Evolutionary conservation across 768 basidiomycete genomes (phyloP).

Genomic region (Kwoniella sp.): DNA sequence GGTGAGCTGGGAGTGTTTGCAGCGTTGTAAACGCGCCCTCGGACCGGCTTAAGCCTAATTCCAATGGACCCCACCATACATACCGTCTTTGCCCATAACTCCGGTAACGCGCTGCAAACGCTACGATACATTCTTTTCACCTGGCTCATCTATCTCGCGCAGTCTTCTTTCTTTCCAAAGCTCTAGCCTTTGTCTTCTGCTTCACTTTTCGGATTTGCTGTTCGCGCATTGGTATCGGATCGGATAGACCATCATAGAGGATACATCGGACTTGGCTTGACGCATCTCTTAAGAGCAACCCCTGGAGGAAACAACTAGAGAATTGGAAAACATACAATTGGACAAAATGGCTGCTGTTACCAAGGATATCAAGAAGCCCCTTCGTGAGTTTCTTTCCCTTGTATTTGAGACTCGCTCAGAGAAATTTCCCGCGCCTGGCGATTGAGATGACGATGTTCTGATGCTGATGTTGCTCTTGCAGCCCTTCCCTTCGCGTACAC

Average conservation of each 20-base stretch:
- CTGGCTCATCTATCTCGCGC: not conserved
- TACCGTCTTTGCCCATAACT: not conserved
- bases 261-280: not conserved
- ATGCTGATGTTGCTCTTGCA: conserved; percentile 28
- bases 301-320: not conserved
- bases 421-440: too few relatives aligned
- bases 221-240: not conserved
- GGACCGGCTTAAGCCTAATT: conserved; percentile 1
- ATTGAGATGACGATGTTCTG: not conserved
- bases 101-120: not conserved
- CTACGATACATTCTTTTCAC: not conserved
- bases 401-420: too few relatives aligned
- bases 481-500: conserved; percentile 64
- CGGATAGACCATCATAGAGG: not conserved
- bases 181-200: not conserved
- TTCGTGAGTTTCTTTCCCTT: conserved; percentile 45
- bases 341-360: conserved; percentile 22
- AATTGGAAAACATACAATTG: conserved; percentile 7
- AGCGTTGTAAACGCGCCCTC: not conserved
- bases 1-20: too few relatives aligned
- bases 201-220: not conserved
- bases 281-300: not conserved
- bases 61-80: not conserved
- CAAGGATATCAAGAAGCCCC: conserved; percentile 39
- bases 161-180: too few relatives aligned